Evolutionary conservation across 345 rosid genomes (phyloP), one percentile per base, ranked within the genome.

Genomic region (Abelmoschus esculentus): DNA sequence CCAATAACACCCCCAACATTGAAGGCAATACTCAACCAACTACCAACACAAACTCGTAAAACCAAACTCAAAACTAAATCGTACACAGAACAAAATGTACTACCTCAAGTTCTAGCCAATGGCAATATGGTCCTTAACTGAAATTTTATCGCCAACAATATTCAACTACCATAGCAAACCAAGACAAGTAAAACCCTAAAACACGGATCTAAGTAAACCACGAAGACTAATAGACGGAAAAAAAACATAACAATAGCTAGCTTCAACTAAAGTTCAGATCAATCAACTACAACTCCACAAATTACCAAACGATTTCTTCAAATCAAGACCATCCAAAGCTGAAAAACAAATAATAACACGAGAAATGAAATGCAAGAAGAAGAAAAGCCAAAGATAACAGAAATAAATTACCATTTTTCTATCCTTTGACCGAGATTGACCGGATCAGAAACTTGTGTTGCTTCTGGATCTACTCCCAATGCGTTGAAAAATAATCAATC

Each of bases 381-480:
- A 56, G 13, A 50, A 47, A 57, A 26, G 34, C 9, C 58, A 5
- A 19, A 58, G 14, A 68, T 52, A 29, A n/a, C 32, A 5, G 68
- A 14, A 29, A 50, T 18, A 22, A 46, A 47, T 53, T 83, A 85
- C 86, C 89, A 85, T 85, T 44, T 47, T 44, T 7, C 10, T 54
- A 69, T 42, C 46, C 29, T 4, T 49, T 22, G 22, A 26, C 54
- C 31, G 66, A 66, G 66, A 65, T 63, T 66, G 66, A 74, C 60
- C 76, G 68, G 85, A 83, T 85, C 85, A 81, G 83, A 66, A 76
- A 74, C 81, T 76, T 26, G 26, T 61, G 54, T 68, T 50, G 79
- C 83, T 79, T 74, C 75, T 77, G 66, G 88, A 87, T 86, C 87
- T 75, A 76, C 74, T 77, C 49, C 82, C 67, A 66, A 70, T 54